A percentile compares a stretch with the other conserved stretches of the same genome.
phyloP scores from a whole-genome alignment of 352 stramenopile species.

The Nothophytophthora sp. region DNA sequence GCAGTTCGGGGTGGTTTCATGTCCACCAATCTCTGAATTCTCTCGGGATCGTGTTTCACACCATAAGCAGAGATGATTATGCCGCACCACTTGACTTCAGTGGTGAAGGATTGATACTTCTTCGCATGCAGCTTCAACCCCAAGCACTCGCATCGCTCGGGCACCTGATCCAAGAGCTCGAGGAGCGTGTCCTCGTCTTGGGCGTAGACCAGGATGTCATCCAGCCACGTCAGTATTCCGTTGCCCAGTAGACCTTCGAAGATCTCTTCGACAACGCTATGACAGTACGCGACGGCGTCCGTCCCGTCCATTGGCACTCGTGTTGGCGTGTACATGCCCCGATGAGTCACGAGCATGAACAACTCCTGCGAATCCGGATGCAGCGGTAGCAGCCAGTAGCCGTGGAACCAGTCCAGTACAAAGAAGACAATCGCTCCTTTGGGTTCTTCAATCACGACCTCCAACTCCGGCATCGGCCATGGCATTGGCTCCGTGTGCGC shows the following conservation, averaged over 20 bases:
- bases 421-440: conserved; percentile 11
- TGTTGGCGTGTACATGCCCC: not conserved
- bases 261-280: not conserved
- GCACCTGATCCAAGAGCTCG: not conserved
- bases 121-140: not conserved
- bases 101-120: not conserved
- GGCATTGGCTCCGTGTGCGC: conserved; percentile 16
- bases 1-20: not conserved
- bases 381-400: conserved; percentile 17
- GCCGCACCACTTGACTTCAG: not conserved
- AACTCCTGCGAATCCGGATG: too few species aligned
- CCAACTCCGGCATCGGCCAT: conserved; percentile 7
- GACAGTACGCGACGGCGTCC: not conserved
- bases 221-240: conserved; percentile 1
- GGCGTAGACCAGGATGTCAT: conserved; percentile 9
- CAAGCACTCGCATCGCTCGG: not conserved
- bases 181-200: too few species aligned
- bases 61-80: conserved; percentile 3
- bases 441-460: not conserved
- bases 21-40: conserved; percentile 1
- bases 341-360: too few species aligned
- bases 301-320: not conserved
- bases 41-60: not conserved
- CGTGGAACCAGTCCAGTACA: conserved; percentile 13
- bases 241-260: not conserved